Evolutionary conservation across 2,329 filamentous ascomycete species (phyloP).

Genomic region (Alternaria novae-zelandiae): DNA sequence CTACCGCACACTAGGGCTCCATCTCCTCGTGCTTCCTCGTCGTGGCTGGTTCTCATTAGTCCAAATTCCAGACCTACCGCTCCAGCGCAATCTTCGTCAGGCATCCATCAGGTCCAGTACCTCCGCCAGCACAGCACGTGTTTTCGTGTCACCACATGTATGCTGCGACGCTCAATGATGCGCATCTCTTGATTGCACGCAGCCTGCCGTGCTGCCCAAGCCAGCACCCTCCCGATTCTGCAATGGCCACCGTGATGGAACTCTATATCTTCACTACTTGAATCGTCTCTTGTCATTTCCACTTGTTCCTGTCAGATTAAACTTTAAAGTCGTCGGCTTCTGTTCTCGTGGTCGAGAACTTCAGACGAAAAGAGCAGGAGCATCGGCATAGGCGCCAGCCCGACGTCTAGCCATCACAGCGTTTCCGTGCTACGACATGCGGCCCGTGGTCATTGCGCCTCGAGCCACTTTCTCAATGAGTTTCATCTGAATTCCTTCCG

Average conservation of each 20-base stretch:
- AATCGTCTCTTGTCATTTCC: neutral
- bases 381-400: neutral
- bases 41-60: slow-evolving; percentile 43
- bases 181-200: slow-evolving; percentile 23
- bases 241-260: neutral
- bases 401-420: neutral
- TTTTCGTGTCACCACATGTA: slow-evolving; percentile 14
- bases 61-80: slow-evolving; percentile 15
- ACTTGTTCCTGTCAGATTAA: neutral
- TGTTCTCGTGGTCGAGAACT: neutral
- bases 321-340: neutral
- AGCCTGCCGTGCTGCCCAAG: slow-evolving; percentile 24
- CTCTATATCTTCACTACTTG: neutral
- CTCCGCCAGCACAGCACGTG: slow-evolving; percentile 29
- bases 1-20: slow-evolving; percentile 21
- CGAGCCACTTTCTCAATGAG: neutral
- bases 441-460: slow-evolving; percentile 19
- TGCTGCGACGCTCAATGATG: slow-evolving; percentile 18
- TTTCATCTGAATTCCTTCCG: neutral
- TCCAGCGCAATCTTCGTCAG: slow-evolving; percentile 22
- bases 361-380: slow-evolving; percentile 3
- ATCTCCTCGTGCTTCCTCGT: slow-evolving; percentile 22
- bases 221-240: slow-evolving; percentile 5
- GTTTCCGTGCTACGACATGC: slow-evolving; percentile 23
- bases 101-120: slow-evolving; percentile 17